Evolutionary conservation across 345 rosid genomes (phyloP).

Genomic region (Triadica sebifera): DNA sequence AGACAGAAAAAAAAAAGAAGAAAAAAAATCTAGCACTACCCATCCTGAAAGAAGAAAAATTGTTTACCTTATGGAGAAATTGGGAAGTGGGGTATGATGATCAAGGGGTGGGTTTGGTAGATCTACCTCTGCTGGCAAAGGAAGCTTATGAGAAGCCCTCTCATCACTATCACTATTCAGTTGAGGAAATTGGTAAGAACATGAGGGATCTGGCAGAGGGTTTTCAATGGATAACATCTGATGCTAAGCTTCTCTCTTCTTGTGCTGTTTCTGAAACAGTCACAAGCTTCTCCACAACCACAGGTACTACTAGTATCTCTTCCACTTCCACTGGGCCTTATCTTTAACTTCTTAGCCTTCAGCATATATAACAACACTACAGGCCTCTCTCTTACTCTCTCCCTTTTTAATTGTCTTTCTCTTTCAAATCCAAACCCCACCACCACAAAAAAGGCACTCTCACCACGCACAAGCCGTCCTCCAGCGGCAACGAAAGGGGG

Average conservation of each 20-base stretch:
- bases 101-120: slow-evolving; percentile 36
- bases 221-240: slow-evolving; percentile 86
- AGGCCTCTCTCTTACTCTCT: slow-evolving; percentile 7
- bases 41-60: slow-evolving; percentile 1
- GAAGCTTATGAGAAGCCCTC: slow-evolving; percentile 41
- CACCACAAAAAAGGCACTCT: slow-evolving; percentile 18
- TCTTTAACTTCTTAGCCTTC: slow-evolving; percentile 54
- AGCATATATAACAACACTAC: slow-evolving; percentile 41
- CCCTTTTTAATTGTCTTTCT: slow-evolving; percentile 7
- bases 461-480: not conserved
- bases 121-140: slow-evolving; percentile 45
- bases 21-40: slow-evolving; percentile 5
- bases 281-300: slow-evolving; percentile 44
- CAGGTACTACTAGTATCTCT: slow-evolving; percentile 7
- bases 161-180: slow-evolving; percentile 29
- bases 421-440: slow-evolving; percentile 32
- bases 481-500: slow-evolving; percentile 4
- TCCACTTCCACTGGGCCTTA: slow-evolving; percentile 39
- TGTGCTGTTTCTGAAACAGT: slow-evolving; percentile 64
- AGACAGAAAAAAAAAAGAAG: not conserved
- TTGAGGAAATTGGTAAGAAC: slow-evolving; percentile 41
- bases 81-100: slow-evolving; percentile 40
- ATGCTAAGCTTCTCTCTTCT: slow-evolving; percentile 58
- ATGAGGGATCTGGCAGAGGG: slow-evolving; percentile 68
- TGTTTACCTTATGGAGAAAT: slow-evolving; percentile 81